Conservation (phyloP, 768 basidiomycete species). For the Russula compacta region DNA sequence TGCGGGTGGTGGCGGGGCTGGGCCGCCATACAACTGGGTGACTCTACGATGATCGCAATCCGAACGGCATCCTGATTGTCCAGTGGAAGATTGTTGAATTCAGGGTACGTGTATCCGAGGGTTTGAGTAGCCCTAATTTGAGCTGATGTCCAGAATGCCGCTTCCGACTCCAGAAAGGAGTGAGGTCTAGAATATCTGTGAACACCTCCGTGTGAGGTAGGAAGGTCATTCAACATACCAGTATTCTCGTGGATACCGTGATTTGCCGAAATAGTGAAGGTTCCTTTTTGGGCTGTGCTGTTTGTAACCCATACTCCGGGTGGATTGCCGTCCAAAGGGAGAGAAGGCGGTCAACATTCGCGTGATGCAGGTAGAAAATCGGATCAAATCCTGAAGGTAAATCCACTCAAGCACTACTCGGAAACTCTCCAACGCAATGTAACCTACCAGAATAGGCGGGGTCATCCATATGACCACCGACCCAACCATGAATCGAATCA, state of each 20-base stretch:
- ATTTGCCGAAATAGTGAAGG: conserved; percentile 1
- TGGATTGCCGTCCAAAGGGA: conserved; percentile 42
- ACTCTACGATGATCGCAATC: too few relatives aligned
- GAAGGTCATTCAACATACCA: neutral
- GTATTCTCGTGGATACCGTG: neutral
- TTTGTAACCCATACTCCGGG: conserved; percentile 31
- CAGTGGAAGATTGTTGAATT: conserved; percentile 34
- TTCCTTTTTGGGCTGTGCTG: conserved; percentile 14
- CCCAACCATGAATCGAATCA: conserved; percentile 32
- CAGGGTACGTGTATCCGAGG: conserved; percentile 43
- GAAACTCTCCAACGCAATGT: conserved; percentile 27
- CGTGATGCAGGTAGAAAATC: conserved; percentile 45
- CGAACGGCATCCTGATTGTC: conserved; percentile 24
- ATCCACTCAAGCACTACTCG: neutral
- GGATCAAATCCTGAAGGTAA: conserved; percentile 39
- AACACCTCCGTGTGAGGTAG: neutral
- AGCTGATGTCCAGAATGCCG: too few relatives aligned
- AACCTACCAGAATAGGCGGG: conserved; percentile 30
- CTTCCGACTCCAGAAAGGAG: conserved; percentile 45
- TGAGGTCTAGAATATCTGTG: conserved; percentile 28
- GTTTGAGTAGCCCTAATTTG: too few relatives aligned
- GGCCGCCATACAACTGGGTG: too few relatives aligned
- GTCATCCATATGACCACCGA: conserved; percentile 21
- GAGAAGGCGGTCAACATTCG: conserved; percentile 43
- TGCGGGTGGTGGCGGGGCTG: too few relatives aligned